These are phyloP conservation scores for Brassica incana DNA, from an alignment of 345 rosid genomes.

Conservation along the genomic window DNA sequence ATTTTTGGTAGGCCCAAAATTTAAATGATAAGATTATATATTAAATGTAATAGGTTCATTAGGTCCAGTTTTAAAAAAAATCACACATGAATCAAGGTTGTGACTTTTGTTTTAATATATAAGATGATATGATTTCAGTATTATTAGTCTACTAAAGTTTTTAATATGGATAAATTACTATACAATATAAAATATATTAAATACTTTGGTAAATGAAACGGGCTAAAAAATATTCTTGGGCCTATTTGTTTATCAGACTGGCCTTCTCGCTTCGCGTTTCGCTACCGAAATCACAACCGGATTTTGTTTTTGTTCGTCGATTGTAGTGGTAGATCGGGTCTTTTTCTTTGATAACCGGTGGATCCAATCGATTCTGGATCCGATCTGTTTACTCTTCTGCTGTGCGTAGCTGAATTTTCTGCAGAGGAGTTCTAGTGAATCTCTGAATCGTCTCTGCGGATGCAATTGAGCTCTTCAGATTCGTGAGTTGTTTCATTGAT, in stretches of 20 bases:
- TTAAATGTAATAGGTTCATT: no score
- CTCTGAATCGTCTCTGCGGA: slow-evolving; percentile 10
- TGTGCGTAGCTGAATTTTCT: not conserved
- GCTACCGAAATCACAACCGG: slow-evolving; percentile 18
- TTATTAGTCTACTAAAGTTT: no score
- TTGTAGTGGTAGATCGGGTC: slow-evolving; percentile 16
- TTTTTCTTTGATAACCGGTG: slow-evolving; percentile 1
- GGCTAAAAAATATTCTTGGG: slow-evolving; percentile 11
- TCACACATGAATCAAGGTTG: no score
- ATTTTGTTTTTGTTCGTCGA: slow-evolving; percentile 17
- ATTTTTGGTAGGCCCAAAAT: no score
- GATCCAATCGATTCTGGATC: slow-evolving; percentile 34
- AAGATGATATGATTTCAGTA: no score
- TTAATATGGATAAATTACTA: no score
- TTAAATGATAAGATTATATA: no score
- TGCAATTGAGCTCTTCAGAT: slow-evolving; percentile 13
- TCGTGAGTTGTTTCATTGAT: slow-evolving; percentile 24
- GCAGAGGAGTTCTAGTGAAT: slow-evolving; percentile 10
- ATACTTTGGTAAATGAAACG: not conserved
- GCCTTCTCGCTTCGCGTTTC: slow-evolving; percentile 7
- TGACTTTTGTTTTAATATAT: no score
- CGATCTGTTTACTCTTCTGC: slow-evolving; percentile 11
- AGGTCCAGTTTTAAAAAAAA: no score
- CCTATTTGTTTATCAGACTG: slow-evolving; percentile 10
- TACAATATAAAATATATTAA: not conserved